phyloP scores from a whole-genome alignment of 208 protist species.

The Crithidia bombi region DNA sequence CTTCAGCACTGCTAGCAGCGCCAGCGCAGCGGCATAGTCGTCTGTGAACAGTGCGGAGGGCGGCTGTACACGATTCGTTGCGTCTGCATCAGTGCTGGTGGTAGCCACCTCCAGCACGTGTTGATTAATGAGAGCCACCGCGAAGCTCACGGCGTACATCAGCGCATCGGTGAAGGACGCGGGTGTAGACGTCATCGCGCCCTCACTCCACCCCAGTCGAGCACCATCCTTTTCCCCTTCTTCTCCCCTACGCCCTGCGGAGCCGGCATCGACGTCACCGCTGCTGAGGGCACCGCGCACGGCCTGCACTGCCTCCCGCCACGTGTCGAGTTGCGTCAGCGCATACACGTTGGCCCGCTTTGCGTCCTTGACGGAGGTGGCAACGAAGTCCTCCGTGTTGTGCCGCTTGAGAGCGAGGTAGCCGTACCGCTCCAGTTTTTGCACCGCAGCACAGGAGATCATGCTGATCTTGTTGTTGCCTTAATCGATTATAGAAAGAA shows the following conservation, averaged over 20 bases:
- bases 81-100: neutral
- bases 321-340: conserved; percentile 79
- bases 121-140: conserved; percentile 56
- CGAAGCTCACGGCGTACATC: conserved; percentile 80
- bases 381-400: conserved; percentile 73
- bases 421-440: conserved; percentile 90
- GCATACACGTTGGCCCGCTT: conserved; percentile 81
- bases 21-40: conserved; percentile 11
- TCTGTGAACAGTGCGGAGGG: conserved; percentile 6
- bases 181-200: neutral
- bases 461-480: conserved; percentile 42
- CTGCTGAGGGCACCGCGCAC: conserved; percentile 16
- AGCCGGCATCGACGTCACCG: neutral
- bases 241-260: neutral
- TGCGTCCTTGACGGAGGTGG: conserved; percentile 70
- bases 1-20: conserved; percentile 42
- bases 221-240: neutral
- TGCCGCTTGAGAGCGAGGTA: conserved; percentile 79
- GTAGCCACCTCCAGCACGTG: conserved; percentile 39
- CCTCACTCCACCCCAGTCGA: neutral
- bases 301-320: conserved; percentile 52
- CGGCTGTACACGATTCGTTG: neutral
- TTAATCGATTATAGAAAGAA: neutral
- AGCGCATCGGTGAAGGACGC: conserved; percentile 67
- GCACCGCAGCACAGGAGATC: conserved; percentile 84